Conservation (phyloP, 2,329 filamentous ascomycete genomes). For the Eutypella sp. region DNA sequence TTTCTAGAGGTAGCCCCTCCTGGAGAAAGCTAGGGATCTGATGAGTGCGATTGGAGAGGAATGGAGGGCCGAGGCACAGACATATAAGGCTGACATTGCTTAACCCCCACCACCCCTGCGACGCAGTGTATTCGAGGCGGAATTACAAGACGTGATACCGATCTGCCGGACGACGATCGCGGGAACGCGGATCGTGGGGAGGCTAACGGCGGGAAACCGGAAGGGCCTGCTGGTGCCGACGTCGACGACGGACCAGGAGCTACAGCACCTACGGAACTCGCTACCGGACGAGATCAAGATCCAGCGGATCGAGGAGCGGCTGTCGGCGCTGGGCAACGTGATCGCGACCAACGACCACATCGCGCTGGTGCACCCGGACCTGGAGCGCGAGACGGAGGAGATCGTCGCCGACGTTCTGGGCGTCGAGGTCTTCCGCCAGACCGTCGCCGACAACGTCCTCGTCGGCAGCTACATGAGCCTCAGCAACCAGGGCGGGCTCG, state of each 20-base stretch:
- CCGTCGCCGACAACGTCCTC: constrained; percentile 93
- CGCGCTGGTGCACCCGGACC: constrained; percentile 89
- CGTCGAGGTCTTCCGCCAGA: constrained; percentile 89
- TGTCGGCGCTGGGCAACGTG: constrained; percentile 93
- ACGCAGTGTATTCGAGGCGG: constrained; percentile 85
- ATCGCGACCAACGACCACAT: constrained; percentile 97
- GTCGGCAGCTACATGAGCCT: constrained; percentile 96
- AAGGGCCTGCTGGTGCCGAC: constrained; percentile 96
- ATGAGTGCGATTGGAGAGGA: no score
- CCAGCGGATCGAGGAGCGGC: constrained; percentile 93
- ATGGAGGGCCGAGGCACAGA: no score
- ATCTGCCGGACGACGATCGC: constrained; percentile 96
- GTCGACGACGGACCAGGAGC: constrained; percentile 93
- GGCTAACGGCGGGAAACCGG: constrained; percentile 92
- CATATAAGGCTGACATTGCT: no score
- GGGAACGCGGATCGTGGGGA: constrained; percentile 91
- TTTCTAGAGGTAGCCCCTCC: no score
- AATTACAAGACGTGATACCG: constrained; percentile 94
- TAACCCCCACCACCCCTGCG: constrained; percentile 7
- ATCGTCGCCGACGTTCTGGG: constrained; percentile 93
- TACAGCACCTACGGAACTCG: constrained; percentile 93
- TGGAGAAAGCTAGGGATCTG: no score
- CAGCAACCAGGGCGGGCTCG: constrained; percentile 92
- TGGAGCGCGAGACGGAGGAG: constrained; percentile 97
- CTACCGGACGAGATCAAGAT: constrained; percentile 90